Base-by-base conservation (phyloP, 2,329 filamentous ascomycete species). In the Tolypocladium tropicale region DNA sequence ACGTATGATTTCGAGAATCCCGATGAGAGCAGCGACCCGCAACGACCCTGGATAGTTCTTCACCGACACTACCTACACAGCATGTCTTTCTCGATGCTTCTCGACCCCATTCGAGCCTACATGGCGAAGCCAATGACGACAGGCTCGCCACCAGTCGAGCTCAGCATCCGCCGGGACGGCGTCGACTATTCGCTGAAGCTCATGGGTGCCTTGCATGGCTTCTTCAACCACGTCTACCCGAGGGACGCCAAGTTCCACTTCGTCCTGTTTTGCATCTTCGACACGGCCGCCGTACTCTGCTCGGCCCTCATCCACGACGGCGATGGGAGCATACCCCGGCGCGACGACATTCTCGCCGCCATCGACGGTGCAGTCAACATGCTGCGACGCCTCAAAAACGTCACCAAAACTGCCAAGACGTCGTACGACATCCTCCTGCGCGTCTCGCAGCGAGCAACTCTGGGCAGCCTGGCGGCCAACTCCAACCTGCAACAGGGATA, bases 281-380 rank as follows among this genome's bases (percentile, higher is more conserved):
- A 81, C 58, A 78, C 76, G 0, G 72, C 77, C 0, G 76, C 78
- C 0, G 67, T 78, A 21, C 63, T 80, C 5, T 80, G 76, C 65
- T 80, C 78, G 0, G 74, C 77, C 3, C 67, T 81, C 7, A 70
- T 79, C 5, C 78, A 81, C 57, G 78, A 81, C 56, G 62, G 67
- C n/a, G 67, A 74, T 33, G 60, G 64, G 21, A 67, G 64, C 14
- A 65, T 80, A 3, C 71, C 72, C 5, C 69, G 68, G 14, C 73
- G 74, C 14, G 66, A 72, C 2, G 70, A 75, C 18, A 67, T 77
- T 18, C 61, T 76, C 25, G 57, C 69, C 52, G 69, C 70, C 2
- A 74, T 81, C 34, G 63, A 67, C 3, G 61, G 63, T 3, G 69
- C 72, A 0, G 62, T 74, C 33, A 59, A 60, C 10, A 67, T 72